Conservation (phyloP, 305 asterid species). For the Euphrasia arctica region DNA sequence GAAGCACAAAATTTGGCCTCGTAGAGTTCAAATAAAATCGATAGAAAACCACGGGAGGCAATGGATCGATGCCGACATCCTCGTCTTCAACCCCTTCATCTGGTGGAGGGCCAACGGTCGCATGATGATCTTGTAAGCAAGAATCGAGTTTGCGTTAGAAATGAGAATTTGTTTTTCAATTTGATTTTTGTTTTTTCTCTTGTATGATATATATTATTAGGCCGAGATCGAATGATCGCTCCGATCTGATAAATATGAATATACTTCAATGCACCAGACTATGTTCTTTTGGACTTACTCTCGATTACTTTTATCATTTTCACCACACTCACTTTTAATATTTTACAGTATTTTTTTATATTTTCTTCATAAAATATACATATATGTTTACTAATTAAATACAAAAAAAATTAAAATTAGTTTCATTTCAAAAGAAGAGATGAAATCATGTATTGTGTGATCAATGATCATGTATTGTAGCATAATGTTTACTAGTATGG, state of each 20-base stretch:
- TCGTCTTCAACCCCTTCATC: not conserved
- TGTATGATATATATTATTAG: not conserved
- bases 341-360: no score
- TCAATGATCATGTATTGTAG: no score
- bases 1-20: constrained; percentile 27
- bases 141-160: not conserved
- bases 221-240: constrained; percentile 30
- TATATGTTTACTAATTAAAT: no score
- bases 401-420: no score
- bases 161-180: not conserved
- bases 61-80: not conserved
- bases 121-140: not conserved
- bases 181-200: not conserved
- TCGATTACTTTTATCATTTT: no score
- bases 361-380: no score
- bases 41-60: not conserved
- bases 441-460: no score
- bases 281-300: no score
- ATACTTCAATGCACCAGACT: no score
- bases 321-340: no score
- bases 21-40: constrained; percentile 35
- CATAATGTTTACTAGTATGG: not conserved
- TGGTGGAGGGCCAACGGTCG: not conserved
- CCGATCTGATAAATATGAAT: not conserved
- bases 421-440: no score